Base-by-base conservation (phyloP, 2,329 filamentous ascomycete genomes). In the Nemania abortiva region DNA sequence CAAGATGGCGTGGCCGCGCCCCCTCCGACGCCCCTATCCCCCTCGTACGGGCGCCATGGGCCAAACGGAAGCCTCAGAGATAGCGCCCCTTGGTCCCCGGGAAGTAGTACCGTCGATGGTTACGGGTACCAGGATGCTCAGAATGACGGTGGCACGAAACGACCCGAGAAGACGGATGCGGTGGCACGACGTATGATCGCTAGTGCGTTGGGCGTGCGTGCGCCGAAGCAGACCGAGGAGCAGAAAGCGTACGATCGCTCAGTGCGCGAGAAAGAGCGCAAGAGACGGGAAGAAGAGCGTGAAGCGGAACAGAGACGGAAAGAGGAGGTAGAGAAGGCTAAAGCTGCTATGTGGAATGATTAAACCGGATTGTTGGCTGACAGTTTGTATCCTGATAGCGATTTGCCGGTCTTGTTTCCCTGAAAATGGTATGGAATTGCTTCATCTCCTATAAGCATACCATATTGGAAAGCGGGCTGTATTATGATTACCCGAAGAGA, bases 101-200 rank as follows among this genome's bases (percentile, higher is more conserved):
- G 56, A 5, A 53, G 60, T 31, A 63, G 39, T 24, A 39, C 61
- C n/a, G 56, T 45, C 20, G 69, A 74, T 55, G 57, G 54, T 1
- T 52, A 67, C 62, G 53, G 59, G 52, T 60, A 57, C 52, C 54
- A 31, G 22, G 52, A 61, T 39, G 15, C 42, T n/a, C 63, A 65
- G 47, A 59, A 63, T 11, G 66, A 71, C 7, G 67, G n/a, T 50
- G 56, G 57, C 24, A 50, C 57, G 42, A 52, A 31, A 61, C 59
- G 62, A 47, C 95, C 94, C 0, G 95, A 97, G 82, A 99, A 97
- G 85, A 97, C 95, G 70, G 97, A 97, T 70, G 93, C 94, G 0
- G 94, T 97, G 47, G 96, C 96, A 5, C 89, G 92, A 70, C 86
- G 96, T 68, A 87, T 99, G 88, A 98, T 99, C 79, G 94, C 94